Evolutionary conservation across 768 basidiomycete genomes (phyloP).

Genomic region (Pseudohyphozyma bogoriensis): DNA sequence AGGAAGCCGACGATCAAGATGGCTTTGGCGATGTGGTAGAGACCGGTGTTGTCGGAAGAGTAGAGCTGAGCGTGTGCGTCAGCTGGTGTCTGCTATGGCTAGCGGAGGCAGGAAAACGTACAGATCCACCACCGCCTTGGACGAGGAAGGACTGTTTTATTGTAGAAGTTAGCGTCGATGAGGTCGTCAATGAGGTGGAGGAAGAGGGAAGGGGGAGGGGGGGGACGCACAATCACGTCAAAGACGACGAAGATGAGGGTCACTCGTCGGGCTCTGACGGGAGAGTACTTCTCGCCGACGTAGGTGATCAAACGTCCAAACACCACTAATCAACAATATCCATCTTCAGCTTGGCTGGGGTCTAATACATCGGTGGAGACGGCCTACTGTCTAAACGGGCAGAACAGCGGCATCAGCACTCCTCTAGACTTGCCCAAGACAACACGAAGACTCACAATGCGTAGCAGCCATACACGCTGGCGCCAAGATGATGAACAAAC

Average conservation of each 20-base stretch:
- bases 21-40: conserved; percentile 21
- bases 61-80: conserved; percentile 7
- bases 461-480: conserved; percentile 19
- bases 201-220: background rate
- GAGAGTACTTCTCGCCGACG: conserved; percentile 19
- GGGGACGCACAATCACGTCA: background rate
- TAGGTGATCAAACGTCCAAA: conserved; percentile 21
- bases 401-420: background rate
- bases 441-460: conserved; percentile 4
- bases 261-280: conserved; percentile 10
- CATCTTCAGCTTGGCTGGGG: too few relatives aligned
- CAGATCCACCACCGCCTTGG: conserved; percentile 22
- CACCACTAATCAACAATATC: too few relatives aligned
- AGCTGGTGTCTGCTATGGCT: background rate
- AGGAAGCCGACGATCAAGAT: conserved; percentile 23
- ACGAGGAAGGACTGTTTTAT: conserved; percentile 10
- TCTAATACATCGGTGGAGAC: too few relatives aligned
- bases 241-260: conserved; percentile 11
- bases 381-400: too few relatives aligned
- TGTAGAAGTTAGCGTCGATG: background rate
- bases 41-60: conserved; percentile 12
- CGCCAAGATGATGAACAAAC: conserved; percentile 21
- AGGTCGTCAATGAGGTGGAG: background rate
- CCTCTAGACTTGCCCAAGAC: background rate
- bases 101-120: background rate